phyloP scores from a whole-genome alignment of 768 basidiomycete species.

The Tricholoma sp. region DNA sequence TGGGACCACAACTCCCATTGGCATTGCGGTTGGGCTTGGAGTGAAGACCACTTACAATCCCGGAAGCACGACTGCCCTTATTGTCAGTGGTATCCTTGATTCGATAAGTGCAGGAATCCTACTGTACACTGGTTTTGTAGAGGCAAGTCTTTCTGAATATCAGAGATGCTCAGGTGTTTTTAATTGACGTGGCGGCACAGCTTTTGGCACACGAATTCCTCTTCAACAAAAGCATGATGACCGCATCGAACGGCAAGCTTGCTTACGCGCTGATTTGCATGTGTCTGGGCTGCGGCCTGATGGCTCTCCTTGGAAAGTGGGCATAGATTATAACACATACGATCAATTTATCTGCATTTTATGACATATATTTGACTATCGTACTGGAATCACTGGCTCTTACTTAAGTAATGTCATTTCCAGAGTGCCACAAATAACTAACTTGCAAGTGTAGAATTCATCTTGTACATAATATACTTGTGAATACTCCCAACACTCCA shows the following conservation, averaged over 20 bases:
- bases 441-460: no score
- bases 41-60: slow-evolving; percentile 79
- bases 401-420: no score
- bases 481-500: no score
- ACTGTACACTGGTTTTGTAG: slow-evolving; percentile 62
- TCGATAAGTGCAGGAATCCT: slow-evolving; percentile 84
- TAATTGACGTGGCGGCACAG: slow-evolving; percentile 30
- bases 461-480: no score
- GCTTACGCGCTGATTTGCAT: slow-evolving; percentile 73
- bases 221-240: slow-evolving; percentile 82
- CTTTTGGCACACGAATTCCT: slow-evolving; percentile 93
- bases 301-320: slow-evolving; percentile 90
- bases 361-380: no score
- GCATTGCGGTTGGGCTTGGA: slow-evolving; percentile 82
- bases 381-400: no score
- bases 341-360: not conserved
- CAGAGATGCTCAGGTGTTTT: not conserved
- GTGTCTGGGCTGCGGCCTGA: slow-evolving; percentile 79
- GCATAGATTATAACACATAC: slow-evolving; percentile 38
- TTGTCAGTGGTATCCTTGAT: slow-evolving; percentile 84
- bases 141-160: slow-evolving; percentile 4
- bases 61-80: slow-evolving; percentile 63
- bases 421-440: no score
- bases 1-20: slow-evolving; percentile 79
- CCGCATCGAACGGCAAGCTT: slow-evolving; percentile 59